These are phyloP conservation scores for Saccharomyces hybrid DNA, from an alignment of 1,139 yeast species.

Conservation along the genomic window DNA sequence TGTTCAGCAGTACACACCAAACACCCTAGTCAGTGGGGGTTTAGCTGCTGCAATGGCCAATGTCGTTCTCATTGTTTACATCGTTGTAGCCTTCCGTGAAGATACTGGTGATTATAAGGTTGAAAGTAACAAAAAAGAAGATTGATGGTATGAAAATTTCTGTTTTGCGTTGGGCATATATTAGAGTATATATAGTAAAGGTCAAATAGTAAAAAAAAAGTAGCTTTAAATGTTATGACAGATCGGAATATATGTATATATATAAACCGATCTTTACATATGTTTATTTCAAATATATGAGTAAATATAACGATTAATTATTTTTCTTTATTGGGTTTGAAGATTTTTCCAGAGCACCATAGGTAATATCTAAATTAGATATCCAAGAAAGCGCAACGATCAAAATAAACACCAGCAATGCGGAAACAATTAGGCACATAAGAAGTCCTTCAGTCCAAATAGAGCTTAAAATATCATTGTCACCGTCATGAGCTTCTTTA, in stretches of 20 bases:
- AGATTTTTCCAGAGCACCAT: slow-evolving; percentile 62
- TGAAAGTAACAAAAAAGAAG: slow-evolving; percentile 24
- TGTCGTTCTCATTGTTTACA: slow-evolving; percentile 75
- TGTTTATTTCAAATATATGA: not conserved
- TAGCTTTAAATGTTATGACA: not conserved
- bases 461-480: slow-evolving; percentile 23
- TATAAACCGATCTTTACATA: slow-evolving; percentile 4
- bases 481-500: slow-evolving; percentile 5
- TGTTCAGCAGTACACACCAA: slow-evolving; percentile 46
- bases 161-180: not conserved
- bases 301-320: slow-evolving; percentile 29
- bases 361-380: slow-evolving; percentile 52
- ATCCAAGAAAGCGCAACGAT: slow-evolving; percentile 56
- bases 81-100: slow-evolving; percentile 80
- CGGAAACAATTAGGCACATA: slow-evolving; percentile 53
- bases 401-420: slow-evolving; percentile 44
- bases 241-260: slow-evolving; percentile 6
- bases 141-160: slow-evolving; percentile 3
- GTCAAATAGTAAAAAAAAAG: not conserved
- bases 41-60: slow-evolving; percentile 84
- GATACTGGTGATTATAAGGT: slow-evolving; percentile 43
- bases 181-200: not conserved
- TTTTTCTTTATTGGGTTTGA: slow-evolving; percentile 56
- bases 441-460: slow-evolving; percentile 47
- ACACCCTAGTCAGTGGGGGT: slow-evolving; percentile 78